Evolutionary conservation across 331 rosid species (phyloP), one percentile per base, ranked within the genome.

Genomic region (Malus hybrid): DNA sequence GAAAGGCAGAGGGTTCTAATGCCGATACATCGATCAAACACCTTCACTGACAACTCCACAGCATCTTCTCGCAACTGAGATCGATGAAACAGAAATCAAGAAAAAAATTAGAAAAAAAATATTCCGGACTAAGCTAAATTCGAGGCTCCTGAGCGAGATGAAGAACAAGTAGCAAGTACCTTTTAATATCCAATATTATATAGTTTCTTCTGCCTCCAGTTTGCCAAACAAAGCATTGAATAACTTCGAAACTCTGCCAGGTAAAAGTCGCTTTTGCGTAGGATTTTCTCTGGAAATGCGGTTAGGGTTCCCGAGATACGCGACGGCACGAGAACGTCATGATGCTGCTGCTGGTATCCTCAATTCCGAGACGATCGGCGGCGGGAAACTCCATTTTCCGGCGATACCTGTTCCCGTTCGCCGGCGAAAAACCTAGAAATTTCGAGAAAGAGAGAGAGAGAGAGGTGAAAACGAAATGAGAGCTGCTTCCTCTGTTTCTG

Each of bases 201-300:
- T 80, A 70, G 65, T n/a, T 69, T 74, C 80, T 52, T 44, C 63
- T 22, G 65, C 78, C 67, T 78, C 77, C 76, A 19, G 36, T 73
- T 85, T 74, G 76, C 16, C 31, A 80, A 73, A 80, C 19, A 74
- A 81, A 86, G 87, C 55, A 82, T 80, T 84, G 89, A 85, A 88
- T 91, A 88, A 89, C 92, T 87, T 88, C 80, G 75, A 82, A 89
- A 87, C 93, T 75, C 79, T 87, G 89, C 91, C 28, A 91, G 82
- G 85, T 87, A 75, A 83, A 77, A 83, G 88, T 91, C 64, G 86
- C 91, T 93, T 88, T 86, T 73, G 83, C 81, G 78, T 87, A 70
- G 77, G 87, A 84, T 70, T 90, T 84, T 79, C 69, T 86, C 76
- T 48, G 50, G 57, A 52, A 52, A 66, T 68, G 71, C 65, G 65